These are phyloP conservation scores for Leccinum variicolor DNA, from an alignment of 768 basidiomycete genomes.

Conservation along the genomic window DNA sequence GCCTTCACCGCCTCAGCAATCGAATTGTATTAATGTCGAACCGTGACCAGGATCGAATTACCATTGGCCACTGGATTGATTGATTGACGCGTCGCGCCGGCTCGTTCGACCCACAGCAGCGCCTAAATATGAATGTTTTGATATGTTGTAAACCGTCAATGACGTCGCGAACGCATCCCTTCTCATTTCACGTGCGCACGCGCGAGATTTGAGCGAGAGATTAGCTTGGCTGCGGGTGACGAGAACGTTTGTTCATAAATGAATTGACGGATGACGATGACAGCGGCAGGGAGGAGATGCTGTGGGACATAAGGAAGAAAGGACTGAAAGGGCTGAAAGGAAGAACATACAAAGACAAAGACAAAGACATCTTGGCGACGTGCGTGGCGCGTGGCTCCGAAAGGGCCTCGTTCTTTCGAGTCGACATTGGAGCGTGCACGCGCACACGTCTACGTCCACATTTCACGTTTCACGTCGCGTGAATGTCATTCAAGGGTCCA, in stretches of 20 bases:
- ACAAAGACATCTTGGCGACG: background rate
- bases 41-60: background rate
- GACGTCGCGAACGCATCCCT: background rate
- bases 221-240: background rate
- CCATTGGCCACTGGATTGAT: background rate
- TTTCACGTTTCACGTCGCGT: conserved; percentile 15
- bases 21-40: background rate
- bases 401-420: background rate
- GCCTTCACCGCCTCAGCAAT: background rate
- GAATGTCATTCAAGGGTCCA: conserved; percentile 22
- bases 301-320: background rate
- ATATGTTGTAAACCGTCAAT: background rate
- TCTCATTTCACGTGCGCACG: background rate
- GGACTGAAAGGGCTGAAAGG: background rate
- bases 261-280: background rate
- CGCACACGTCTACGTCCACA: background rate
- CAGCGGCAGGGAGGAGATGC: background rate
- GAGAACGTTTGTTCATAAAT: background rate
- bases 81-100: background rate
- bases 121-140: background rate
- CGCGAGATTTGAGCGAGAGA: background rate
- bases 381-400: background rate
- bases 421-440: background rate
- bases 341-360: background rate
- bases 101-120: background rate